phyloP scores from a whole-genome alignment of 2,329 filamentous ascomycete species.

The Calonectria multiphialidica region DNA sequence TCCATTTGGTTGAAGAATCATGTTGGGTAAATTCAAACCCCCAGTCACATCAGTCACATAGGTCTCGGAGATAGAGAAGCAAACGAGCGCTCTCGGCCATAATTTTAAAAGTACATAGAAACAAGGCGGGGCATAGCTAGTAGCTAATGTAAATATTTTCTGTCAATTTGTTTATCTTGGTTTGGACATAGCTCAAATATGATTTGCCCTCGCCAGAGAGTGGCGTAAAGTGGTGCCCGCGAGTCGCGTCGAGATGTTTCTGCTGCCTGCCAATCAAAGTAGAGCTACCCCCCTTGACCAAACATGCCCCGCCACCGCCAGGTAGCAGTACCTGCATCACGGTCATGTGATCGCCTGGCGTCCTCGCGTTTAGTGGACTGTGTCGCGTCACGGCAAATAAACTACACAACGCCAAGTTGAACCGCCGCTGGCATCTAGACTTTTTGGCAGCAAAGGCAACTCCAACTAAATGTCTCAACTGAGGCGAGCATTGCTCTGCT shows the following conservation, averaged over 20 bases:
- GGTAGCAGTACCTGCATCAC: conserved; percentile 7
- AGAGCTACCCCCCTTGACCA: neutral
- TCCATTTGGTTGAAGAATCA: neutral
- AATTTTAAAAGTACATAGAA: conserved; percentile 11
- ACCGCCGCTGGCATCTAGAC: neutral
- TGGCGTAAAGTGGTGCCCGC: conserved; percentile 33
- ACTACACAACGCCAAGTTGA: conserved; percentile 7
- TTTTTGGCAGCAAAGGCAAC: neutral
- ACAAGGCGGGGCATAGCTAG: neutral
- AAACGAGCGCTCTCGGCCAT: neutral
- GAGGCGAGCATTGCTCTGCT: neutral
- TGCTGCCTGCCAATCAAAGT: conserved; percentile 16
- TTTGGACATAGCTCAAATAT: neutral
- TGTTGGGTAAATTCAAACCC: neutral
- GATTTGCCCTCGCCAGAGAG: neutral
- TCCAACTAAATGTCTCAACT: conserved; percentile 30
- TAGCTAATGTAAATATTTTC: neutral
- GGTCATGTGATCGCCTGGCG: conserved; percentile 52
- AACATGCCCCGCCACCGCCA: neutral
- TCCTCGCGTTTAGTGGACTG: conserved; percentile 50
- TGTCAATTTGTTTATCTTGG: neutral
- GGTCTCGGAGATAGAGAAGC: conserved; percentile 15
- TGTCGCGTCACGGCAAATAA: conserved; percentile 29
- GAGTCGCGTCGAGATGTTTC: conserved; percentile 18
- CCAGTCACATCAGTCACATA: neutral